Percentiles rank a stretch among this genome's conserved stretches.
Conservation (phyloP, 306 rosid species). For the Vigna nakashimae region DNA sequence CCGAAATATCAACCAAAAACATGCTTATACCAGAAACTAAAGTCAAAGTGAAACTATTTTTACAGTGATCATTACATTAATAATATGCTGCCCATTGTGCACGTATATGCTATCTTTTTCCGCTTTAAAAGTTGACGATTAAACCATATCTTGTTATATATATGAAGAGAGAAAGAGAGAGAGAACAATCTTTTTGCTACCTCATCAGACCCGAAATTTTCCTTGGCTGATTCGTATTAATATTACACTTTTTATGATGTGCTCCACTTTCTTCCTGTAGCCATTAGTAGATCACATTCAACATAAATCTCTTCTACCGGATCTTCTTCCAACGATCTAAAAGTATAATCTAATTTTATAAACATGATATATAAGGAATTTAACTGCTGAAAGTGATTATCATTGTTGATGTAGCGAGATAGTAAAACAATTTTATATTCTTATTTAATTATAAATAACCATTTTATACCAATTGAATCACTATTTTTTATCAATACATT, state of each 20-base stretch:
- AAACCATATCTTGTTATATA: not conserved
- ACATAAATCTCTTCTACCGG: not conserved
- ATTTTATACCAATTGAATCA: too few relatives aligned
- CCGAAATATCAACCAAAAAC: not conserved
- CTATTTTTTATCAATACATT: not conserved
- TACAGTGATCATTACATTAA: not conserved
- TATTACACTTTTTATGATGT: constrained; percentile 20
- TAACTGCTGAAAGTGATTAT: not conserved
- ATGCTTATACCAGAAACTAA: too few relatives aligned
- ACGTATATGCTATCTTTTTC: constrained; percentile 8
- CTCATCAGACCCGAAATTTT: not conserved
- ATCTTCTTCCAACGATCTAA: not conserved
- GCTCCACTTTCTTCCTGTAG: constrained; percentile 38
- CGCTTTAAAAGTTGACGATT: constrained; percentile 8
- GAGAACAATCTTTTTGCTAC: too few relatives aligned
- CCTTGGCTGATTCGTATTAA: not conserved
- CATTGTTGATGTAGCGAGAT: not conserved
- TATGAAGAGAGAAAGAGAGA: too few relatives aligned
- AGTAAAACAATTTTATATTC: not conserved
- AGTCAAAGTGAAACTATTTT: not conserved
- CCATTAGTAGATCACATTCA: not conserved
- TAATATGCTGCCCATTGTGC: constrained; percentile 4
- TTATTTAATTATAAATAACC: too few relatives aligned
- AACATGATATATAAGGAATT: not conserved
- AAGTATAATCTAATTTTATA: not conserved